phyloP scores from a whole-genome alignment of 306 rosid species.

The Cajanus cajan region DNA sequence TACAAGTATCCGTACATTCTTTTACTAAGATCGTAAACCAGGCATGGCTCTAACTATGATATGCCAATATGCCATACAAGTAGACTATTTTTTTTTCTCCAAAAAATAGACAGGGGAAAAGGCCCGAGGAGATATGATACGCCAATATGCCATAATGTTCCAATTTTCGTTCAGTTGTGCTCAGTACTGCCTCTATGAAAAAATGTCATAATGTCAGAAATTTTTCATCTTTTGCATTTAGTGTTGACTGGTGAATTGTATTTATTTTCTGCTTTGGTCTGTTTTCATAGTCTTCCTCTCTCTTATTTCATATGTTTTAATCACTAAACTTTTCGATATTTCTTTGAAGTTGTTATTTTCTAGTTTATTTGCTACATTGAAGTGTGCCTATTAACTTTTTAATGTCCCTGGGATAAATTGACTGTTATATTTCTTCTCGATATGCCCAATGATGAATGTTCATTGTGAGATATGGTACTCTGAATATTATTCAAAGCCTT shows the following conservation, averaged over 20 bases:
- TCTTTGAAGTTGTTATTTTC: neutral
- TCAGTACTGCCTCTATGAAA: neutral
- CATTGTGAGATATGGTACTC: neutral
- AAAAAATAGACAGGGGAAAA: too few relatives aligned
- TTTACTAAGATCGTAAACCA: too few relatives aligned
- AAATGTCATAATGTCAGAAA: too few relatives aligned
- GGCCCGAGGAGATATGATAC: neutral
- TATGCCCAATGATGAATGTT: conserved; percentile 38
- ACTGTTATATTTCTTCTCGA: neutral
- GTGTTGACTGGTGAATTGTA: too few relatives aligned
- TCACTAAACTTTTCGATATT: neutral
- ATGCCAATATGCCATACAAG: too few relatives aligned
- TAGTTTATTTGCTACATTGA: neutral
- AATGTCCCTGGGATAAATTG: neutral
- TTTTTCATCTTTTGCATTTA: too few relatives aligned
- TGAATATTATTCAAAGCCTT: conserved; percentile 4
- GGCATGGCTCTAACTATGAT: too few relatives aligned
- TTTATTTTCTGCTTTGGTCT: too few relatives aligned
- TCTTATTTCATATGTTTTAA: too few relatives aligned
- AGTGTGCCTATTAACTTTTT: neutral
- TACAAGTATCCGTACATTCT: too few relatives aligned
- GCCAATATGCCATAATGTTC: neutral
- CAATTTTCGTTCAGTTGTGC: neutral
- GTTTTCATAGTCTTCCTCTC: too few relatives aligned
- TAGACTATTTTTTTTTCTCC: too few relatives aligned